phyloP scores from a whole-genome alignment of 306 rosid species.

The Quillaja saponaria region DNA sequence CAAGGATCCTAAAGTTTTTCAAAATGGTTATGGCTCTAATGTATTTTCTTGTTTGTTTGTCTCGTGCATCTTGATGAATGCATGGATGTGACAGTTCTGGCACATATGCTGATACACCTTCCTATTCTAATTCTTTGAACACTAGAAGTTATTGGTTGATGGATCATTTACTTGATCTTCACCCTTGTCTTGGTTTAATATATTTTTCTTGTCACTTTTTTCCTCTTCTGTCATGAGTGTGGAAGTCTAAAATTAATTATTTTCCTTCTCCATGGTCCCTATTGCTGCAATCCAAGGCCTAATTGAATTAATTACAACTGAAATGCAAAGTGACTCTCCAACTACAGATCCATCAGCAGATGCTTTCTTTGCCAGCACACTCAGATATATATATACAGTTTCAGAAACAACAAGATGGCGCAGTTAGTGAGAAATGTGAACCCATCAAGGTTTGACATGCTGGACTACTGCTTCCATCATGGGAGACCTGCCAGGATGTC shows the following conservation, averaged over 20 bases:
- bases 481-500: background rate
- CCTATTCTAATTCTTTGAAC: slow-evolving; percentile 28
- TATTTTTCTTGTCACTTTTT: slow-evolving; percentile 15
- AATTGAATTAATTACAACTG: slow-evolving; percentile 77
- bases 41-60: slow-evolving; percentile 3
- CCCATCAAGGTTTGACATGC: slow-evolving; percentile 59
- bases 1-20: slow-evolving; percentile 6
- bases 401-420: slow-evolving; percentile 93
- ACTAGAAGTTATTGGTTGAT: slow-evolving; percentile 25
- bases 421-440: slow-evolving; percentile 83
- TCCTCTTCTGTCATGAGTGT: background rate
- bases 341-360: slow-evolving; percentile 69
- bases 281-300: slow-evolving; percentile 78
- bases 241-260: background rate
- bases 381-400: slow-evolving; percentile 76
- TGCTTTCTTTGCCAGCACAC: slow-evolving; percentile 87
- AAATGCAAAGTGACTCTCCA: slow-evolving; percentile 75
- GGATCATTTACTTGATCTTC: slow-evolving; percentile 14
- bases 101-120: slow-evolving; percentile 2
- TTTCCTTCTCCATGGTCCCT: slow-evolving; percentile 31
- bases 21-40: slow-evolving; percentile 11
- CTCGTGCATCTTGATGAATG: slow-evolving; percentile 5
- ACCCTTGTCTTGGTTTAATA: background rate
- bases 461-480: background rate
- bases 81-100: background rate